A percentile compares a stretch with the other conserved stretches of the same genome.
These are phyloP conservation scores for Colletotrichum coccodes DNA, from an alignment of 2,329 filamentous ascomycete species.

Conservation along the genomic window DNA sequence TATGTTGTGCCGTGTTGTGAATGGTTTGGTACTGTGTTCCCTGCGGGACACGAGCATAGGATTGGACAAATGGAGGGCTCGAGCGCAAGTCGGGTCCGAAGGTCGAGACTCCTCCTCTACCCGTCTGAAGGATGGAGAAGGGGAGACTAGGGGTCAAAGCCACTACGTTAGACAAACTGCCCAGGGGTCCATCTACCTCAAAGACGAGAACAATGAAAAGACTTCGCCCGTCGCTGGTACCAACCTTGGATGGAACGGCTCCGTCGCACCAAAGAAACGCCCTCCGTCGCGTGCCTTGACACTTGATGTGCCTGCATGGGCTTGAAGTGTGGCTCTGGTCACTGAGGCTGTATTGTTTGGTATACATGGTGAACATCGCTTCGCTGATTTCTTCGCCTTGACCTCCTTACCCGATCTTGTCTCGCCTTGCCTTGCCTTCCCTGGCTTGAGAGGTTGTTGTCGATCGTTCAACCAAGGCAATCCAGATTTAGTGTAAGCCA, in stretches of 20 bases:
- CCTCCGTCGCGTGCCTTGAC: not conserved
- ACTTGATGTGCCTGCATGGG: not conserved
- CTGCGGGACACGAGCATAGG: not conserved
- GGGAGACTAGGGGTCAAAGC: not conserved
- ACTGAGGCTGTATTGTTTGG: not conserved
- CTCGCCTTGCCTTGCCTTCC: not conserved
- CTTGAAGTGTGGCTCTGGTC: conserved; percentile 3
- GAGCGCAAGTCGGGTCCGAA: not conserved
- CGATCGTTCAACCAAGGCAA: not conserved
- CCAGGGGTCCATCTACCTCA: not conserved
- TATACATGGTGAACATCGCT: not conserved
- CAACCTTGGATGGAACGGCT: not conserved
- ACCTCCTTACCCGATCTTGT: not conserved
- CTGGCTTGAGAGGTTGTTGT: not conserved
- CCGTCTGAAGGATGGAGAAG: not conserved
- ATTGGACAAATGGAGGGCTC: not conserved
- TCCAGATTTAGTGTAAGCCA: not conserved
- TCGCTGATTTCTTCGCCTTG: not conserved
- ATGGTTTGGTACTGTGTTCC: not conserved
- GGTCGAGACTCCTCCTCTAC: not conserved
- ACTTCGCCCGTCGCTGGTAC: not conserved
- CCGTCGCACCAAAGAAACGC: not conserved
- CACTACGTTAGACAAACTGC: not conserved
- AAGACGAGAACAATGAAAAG: conserved; percentile 6
- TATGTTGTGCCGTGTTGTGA: not conserved